These are phyloP conservation scores for Entomortierella chlamydospora DNA, from an alignment of 192 early-diverging fungal genomes.

Conservation along the genomic window DNA sequence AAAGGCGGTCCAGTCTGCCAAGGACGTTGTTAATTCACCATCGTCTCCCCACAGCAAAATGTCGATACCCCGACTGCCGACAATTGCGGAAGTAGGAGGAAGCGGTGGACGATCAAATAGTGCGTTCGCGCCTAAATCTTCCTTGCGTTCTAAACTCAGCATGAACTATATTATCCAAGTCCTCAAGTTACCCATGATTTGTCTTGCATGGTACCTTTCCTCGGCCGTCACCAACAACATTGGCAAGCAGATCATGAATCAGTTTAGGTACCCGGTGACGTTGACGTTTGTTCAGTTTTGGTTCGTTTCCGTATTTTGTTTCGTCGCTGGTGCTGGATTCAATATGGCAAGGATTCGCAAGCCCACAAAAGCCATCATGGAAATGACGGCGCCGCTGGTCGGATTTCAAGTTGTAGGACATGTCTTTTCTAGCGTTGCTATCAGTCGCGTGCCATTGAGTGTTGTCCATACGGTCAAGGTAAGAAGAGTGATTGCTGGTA, in stretches of 20 bases:
- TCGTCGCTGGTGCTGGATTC: conserved; percentile 52
- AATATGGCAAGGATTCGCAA: conserved; percentile 63
- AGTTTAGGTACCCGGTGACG: conserved; percentile 84
- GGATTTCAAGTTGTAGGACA: conserved; percentile 90
- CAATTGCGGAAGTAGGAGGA: conserved; percentile 2
- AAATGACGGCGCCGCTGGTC: conserved; percentile 74
- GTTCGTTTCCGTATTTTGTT: conserved; percentile 76
- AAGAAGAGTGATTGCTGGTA: conserved; percentile 3
- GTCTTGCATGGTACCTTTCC: conserved; percentile 82
- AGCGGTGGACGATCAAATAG: neutral
- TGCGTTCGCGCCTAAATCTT: conserved; percentile 26
- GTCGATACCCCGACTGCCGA: conserved; percentile 13
- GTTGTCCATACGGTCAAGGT: conserved; percentile 94
- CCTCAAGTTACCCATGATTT: conserved; percentile 50
- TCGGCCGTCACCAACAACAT: conserved; percentile 90
- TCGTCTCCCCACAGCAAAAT: conserved; percentile 17
- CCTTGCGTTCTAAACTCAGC: conserved; percentile 2
- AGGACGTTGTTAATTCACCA: conserved; percentile 25
- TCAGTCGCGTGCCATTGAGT: conserved; percentile 81
- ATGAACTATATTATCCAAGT: conserved; percentile 4
- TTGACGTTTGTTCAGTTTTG: conserved; percentile 88
- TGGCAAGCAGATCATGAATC: conserved; percentile 83
- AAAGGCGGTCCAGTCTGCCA: conserved; percentile 45
- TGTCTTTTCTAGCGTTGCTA: conserved; percentile 80
- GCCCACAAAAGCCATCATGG: conserved; percentile 64